Base-by-base conservation (phyloP, 192 early-diverging fungal genomes). In the Radiomyces spectabilis region DNA sequence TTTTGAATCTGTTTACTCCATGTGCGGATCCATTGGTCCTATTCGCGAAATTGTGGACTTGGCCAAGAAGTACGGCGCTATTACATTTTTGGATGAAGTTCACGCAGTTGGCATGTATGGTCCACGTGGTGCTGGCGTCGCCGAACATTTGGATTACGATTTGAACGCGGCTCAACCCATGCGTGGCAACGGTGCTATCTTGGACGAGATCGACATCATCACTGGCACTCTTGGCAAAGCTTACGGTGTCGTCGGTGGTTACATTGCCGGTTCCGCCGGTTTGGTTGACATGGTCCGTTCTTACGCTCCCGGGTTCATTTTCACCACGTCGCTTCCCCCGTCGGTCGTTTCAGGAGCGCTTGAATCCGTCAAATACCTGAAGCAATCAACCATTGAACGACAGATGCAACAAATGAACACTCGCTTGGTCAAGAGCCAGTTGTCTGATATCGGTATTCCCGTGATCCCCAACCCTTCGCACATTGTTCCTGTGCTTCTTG, bases 31-130 rank as follows among this genome's bases (percentile, higher is more conserved):
- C 6, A 87, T 97, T 29, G 93, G 92, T 13, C 91, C 86, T 53
- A 95, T 95, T 60, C 82, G 89, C 38, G 86, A 91, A 42, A 95
- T 97, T 59, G 87, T 83, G 56, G 76, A 79, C 32, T 69, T 97
- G 33, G 93, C 94, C 47, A 86, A 85, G 35, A 93, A 94, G 74
- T 97, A 97, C 72, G 91, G 91, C 42, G 94, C 94, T 41, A 88
- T 97, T 57, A 97, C 94, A 24, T 97, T 94, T 77, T 71, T 95
- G 37, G 94, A 97, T 60, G 93, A 97, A 68, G 94, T 97, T 27
- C 94, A 97, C 56, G 93, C 94, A n/a, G 94, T 97, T n/a, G 94
- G 94, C 53, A 95, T 97, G 93, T 97, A 97, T 64, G 94, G 94
- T 7, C 77, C 84, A 15, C 84, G 85, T 50, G 94, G 93, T 51